These are phyloP conservation scores for Pharnaceum exiguum DNA, from an alignment of 148 eudicot genomes.

Conservation along the genomic window DNA sequence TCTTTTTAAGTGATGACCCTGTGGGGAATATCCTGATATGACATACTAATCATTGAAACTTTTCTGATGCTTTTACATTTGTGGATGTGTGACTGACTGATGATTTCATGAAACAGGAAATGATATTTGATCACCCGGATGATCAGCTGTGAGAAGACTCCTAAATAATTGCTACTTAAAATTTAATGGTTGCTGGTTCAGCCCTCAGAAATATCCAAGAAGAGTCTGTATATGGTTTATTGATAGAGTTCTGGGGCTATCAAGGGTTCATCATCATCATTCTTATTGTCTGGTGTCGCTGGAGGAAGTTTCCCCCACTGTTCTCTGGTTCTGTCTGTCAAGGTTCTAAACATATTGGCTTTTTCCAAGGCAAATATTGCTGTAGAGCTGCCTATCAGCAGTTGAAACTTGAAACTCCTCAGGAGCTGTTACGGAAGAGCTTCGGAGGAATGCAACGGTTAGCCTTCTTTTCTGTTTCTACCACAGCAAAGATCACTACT, in stretches of 20 bases:
- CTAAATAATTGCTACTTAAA: constrained; percentile 12
- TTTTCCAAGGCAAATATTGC: constrained; percentile 1
- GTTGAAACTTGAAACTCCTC: background rate
- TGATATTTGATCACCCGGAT: constrained; percentile 53
- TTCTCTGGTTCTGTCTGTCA: constrained; percentile 2
- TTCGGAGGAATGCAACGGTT: constrained; percentile 22
- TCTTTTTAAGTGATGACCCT: too few species aligned
- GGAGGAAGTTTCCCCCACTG: constrained; percentile 14
- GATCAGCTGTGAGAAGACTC: constrained; percentile 17
- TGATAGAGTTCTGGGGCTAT: constrained; percentile 5
- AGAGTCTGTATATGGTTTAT: constrained; percentile 10
- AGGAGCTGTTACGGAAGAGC: constrained; percentile 7
- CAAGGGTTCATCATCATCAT: constrained; percentile 8
- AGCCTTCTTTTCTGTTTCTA: constrained; percentile 21
- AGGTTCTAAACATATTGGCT: constrained; percentile 6
- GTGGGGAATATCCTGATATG: too few species aligned
- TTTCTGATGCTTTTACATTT: background rate
- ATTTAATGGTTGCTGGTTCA: constrained; percentile 6
- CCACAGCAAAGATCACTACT: constrained; percentile 14
- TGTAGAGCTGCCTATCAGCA: constrained; percentile 11
- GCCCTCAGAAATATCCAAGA: background rate
- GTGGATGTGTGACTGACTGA: background rate
- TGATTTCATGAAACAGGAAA: constrained; percentile 49
- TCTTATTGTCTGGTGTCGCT: constrained; percentile 10
- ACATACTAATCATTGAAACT: background rate